These are phyloP conservation scores for Fusarium pseudocircinatum DNA, from an alignment of 2,329 filamentous ascomycete genomes.

Conservation along the genomic window DNA sequence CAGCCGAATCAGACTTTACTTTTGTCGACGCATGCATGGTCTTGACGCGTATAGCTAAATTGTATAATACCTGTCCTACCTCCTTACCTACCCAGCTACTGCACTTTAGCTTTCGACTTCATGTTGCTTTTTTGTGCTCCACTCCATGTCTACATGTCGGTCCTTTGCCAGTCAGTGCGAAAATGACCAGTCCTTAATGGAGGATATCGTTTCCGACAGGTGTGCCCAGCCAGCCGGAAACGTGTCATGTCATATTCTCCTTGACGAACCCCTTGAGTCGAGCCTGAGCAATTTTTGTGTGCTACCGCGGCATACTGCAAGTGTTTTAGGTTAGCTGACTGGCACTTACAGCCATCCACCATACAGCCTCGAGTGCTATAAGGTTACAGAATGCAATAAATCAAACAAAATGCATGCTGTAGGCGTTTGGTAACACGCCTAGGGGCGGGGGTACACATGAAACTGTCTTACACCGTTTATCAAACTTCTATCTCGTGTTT, in stretches of 20 bases:
- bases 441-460: not conserved
- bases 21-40: conserved; percentile 3
- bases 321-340: conserved; percentile 25
- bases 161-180: not conserved
- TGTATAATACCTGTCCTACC: not conserved
- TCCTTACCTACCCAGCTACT: not conserved
- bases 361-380: not conserved
- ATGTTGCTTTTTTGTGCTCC: conserved; percentile 21
- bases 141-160: not conserved
- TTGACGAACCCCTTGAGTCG: not conserved
- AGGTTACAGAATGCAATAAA: not conserved
- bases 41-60: not conserved
- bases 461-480: not conserved
- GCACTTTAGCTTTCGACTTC: not conserved
- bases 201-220: not conserved
- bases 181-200: not conserved
- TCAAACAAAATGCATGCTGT: not conserved
- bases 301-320: conserved; percentile 34
- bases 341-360: not conserved
- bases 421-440: not conserved
- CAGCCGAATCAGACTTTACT: conserved; percentile 25
- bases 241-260: not conserved
- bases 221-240: conserved; percentile 12
- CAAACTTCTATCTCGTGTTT: not conserved
- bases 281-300: not conserved